phyloP scores from a whole-genome alignment of 2,329 filamentous ascomycete genomes.

The Arthroderma sp. region DNA sequence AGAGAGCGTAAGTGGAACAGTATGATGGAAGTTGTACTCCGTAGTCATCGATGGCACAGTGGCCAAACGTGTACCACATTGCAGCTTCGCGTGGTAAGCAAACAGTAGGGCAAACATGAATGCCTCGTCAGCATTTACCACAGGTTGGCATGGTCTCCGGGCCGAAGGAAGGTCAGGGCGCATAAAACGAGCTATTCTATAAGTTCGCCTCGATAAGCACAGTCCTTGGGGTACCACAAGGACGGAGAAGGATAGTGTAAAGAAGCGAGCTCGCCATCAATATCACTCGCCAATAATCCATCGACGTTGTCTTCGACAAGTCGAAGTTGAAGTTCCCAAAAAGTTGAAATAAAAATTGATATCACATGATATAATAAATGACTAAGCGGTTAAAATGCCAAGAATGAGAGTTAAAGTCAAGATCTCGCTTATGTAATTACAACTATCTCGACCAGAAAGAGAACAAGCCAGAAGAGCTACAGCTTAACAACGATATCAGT shows the following conservation, averaged over 20 bases:
- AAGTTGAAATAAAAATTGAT: background rate
- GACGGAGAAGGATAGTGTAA: background rate
- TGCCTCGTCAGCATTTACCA: background rate
- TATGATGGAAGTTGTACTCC: background rate
- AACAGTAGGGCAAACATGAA: background rate
- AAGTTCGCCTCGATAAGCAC: background rate
- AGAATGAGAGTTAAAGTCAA: background rate
- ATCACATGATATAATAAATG: background rate
- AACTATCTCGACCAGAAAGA: background rate
- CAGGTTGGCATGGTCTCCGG: background rate
- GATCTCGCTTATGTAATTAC: background rate
- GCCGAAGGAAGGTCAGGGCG: background rate
- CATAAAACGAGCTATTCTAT: background rate
- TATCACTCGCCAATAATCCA: background rate
- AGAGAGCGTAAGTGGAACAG: background rate
- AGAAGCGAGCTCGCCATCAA: background rate
- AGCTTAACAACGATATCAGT: background rate
- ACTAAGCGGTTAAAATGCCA: background rate
- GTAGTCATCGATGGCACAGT: background rate
- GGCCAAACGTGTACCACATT: background rate
- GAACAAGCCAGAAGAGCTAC: background rate
- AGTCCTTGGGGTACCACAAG: background rate
- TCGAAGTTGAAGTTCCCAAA: background rate
- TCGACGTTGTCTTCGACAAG: background rate
- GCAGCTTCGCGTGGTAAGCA: background rate